phyloP scores from a whole-genome alignment of 148 eudicot genomes.

The Nepenthes gracilis region DNA sequence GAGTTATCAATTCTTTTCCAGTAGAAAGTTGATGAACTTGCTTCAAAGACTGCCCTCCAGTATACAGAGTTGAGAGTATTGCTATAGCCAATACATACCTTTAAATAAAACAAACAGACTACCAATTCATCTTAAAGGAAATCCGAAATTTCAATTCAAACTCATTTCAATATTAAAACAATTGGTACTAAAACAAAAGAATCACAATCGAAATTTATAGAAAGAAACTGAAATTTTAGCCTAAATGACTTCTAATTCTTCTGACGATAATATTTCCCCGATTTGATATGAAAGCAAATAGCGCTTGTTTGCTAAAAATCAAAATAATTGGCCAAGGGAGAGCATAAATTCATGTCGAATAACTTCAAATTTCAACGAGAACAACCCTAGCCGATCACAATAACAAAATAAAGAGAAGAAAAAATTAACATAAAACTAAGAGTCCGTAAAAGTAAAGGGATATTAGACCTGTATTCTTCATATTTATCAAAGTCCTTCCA shows the following conservation, averaged over 20 bases:
- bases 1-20: constrained; percentile 17
- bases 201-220: not conserved
- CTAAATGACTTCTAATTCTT: no score
- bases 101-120: not conserved
- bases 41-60: constrained; percentile 32
- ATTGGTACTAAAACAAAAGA: no score
- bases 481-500: constrained; percentile 17
- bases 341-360: no score
- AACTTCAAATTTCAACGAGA: not conserved
- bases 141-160: not conserved
- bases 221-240: not conserved
- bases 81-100: constrained; percentile 65
- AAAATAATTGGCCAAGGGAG: no score
- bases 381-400: not conserved
- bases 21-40: constrained; percentile 40
- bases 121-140: not conserved
- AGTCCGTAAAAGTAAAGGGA: not conserved
- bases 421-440: not conserved
- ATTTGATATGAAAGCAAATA: no score
- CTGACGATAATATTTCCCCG: no score
- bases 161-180: not conserved
- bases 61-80: constrained; percentile 43
- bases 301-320: no score
- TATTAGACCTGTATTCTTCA: constrained; percentile 32
- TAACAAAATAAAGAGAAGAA: not conserved